A percentile compares a stretch with the other conserved stretches of the same genome.
These are phyloP conservation scores for Russula abietina DNA, from an alignment of 768 basidiomycete genomes.

Conservation along the genomic window DNA sequence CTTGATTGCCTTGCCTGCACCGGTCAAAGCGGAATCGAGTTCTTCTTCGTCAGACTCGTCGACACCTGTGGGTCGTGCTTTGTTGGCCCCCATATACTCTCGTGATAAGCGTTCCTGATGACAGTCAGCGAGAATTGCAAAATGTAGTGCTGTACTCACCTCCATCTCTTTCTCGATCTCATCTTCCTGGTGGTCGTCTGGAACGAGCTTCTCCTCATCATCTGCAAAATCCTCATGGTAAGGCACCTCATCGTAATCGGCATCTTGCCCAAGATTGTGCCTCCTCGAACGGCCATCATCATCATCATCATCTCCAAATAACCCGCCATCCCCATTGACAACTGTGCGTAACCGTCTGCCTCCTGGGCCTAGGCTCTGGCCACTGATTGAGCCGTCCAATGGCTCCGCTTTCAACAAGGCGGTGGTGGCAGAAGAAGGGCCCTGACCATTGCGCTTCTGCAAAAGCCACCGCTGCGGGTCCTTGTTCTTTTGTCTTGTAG, in stretches of 20 bases:
- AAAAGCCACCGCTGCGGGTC: constrained; percentile 69
- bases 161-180: constrained; percentile 72
- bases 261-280: constrained; percentile 66
- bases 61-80: constrained; percentile 58
- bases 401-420: constrained; percentile 64
- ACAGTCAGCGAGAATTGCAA: constrained; percentile 15
- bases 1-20: constrained; percentile 74
- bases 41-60: constrained; percentile 75
- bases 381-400: constrained; percentile 43
- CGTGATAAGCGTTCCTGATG: constrained; percentile 74
- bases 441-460: constrained; percentile 53
- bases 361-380: constrained; percentile 61
- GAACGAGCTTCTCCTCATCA: constrained; percentile 71
- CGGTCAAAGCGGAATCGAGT: constrained; percentile 50
- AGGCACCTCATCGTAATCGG: constrained; percentile 74
- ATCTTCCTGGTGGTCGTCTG: constrained; percentile 70
- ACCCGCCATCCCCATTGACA: constrained; percentile 54
- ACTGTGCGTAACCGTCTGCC: constrained; percentile 62
- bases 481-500: constrained; percentile 61
- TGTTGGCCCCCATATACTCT: constrained; percentile 75
- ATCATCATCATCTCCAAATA: constrained; percentile 63
- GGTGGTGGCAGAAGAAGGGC: constrained; percentile 53
- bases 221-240: constrained; percentile 84
- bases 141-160: constrained; percentile 36
- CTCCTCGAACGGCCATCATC: constrained; percentile 42